Percentiles rank a stretch among this genome's conserved stretches.
These are phyloP conservation scores for Hemileccinum impolitum DNA, from an alignment of 768 basidiomycete genomes.

Conservation along the genomic window DNA sequence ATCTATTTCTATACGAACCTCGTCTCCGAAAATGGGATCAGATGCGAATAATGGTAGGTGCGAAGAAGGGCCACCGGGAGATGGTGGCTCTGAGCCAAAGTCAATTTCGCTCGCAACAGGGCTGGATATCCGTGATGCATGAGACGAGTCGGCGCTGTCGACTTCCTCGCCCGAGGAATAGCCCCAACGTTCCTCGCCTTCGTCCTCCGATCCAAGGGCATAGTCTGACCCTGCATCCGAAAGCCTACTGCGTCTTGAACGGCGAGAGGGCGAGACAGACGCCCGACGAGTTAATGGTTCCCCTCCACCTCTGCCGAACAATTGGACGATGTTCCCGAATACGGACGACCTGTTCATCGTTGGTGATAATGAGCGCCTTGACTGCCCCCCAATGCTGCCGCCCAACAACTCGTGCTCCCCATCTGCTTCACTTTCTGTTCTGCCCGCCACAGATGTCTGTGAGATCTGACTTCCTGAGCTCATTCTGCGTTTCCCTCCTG, in stretches of 20 bases:
- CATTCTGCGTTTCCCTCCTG: slow-evolving; percentile 37
- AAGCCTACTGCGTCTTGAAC: slow-evolving; percentile 46
- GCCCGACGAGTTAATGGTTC: slow-evolving; percentile 44
- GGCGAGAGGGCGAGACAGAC: slow-evolving; percentile 49
- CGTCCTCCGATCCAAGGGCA: slow-evolving; percentile 51
- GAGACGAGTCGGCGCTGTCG: slow-evolving; percentile 37
- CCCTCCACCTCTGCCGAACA: slow-evolving; percentile 55
- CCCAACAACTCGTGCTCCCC: slow-evolving; percentile 33
- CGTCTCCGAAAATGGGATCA: slow-evolving; percentile 82
- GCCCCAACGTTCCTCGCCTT: slow-evolving; percentile 81
- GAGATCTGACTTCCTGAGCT: slow-evolving; percentile 40
- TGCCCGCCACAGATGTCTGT: slow-evolving; percentile 39
- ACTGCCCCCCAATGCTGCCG: slow-evolving; percentile 28
- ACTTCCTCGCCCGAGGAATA: slow-evolving; percentile 86
- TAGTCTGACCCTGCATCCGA: slow-evolving; percentile 61
- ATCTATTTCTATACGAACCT: slow-evolving; percentile 81
- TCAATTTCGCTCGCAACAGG: slow-evolving; percentile 55
- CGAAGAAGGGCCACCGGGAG: slow-evolving; percentile 41
- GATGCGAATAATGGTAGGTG: slow-evolving; percentile 65
- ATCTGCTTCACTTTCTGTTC: slow-evolving; percentile 36
- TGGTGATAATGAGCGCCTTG: slow-evolving; percentile 36
- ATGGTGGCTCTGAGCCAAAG: slow-evolving; percentile 69
- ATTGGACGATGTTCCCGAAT: slow-evolving; percentile 65
- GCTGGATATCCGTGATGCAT: slow-evolving; percentile 17
- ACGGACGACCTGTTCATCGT: slow-evolving; percentile 38